Evolutionary conservation across 2,329 filamentous ascomycete species (phyloP).

Genomic region (Fusarium virguliforme): DNA sequence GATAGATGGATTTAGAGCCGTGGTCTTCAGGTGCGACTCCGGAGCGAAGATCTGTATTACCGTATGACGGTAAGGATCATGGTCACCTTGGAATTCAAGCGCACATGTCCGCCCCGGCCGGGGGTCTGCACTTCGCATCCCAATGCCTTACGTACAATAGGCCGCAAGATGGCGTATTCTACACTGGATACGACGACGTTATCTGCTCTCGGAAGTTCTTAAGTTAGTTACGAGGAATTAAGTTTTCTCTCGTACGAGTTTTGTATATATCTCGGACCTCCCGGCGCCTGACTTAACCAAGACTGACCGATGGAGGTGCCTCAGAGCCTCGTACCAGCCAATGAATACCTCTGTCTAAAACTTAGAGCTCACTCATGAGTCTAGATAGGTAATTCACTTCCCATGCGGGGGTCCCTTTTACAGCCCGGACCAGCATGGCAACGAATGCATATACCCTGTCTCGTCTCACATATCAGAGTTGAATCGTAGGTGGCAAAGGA

Average conservation of each 20-base stretch:
- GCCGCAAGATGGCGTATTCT: neutral
- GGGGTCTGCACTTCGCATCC: neutral
- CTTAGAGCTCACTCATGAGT: no score
- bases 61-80: constrained; percentile 8
- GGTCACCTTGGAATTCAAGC: constrained; percentile 2
- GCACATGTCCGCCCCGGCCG: neutral
- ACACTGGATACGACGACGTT: neutral
- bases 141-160: constrained; percentile 1
- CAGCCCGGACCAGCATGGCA: no score
- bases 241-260: constrained; percentile 6
- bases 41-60: constrained; percentile 2
- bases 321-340: no score
- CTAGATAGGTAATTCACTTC: no score
- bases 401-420: no score
- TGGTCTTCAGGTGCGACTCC: constrained; percentile 7
- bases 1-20: constrained; percentile 24
- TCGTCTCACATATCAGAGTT: no score
- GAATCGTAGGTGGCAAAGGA: no score
- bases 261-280: neutral
- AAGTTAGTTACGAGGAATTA: neutral
- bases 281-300: neutral
- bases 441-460: no score
- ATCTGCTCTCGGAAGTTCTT: neutral
- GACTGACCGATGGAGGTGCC: no score
- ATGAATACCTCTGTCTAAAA: no score